A percentile compares a stretch with the other conserved stretches of the same genome.
These are phyloP conservation scores for Rutstroemia sp. DNA, from an alignment of 2,329 filamentous ascomycete species.

Conservation along the genomic window DNA sequence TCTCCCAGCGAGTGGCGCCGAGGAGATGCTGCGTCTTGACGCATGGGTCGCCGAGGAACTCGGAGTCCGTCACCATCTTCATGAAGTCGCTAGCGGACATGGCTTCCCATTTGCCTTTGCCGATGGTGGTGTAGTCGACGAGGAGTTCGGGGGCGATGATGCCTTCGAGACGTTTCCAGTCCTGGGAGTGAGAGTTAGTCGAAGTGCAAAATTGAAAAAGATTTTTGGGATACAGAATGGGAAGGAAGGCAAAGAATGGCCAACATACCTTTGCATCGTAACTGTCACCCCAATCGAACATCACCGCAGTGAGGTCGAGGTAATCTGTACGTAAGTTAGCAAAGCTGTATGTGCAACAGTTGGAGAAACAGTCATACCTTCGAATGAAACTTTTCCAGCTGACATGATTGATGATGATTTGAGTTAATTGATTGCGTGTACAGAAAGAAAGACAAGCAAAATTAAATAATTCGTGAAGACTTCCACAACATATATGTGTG, in stretches of 20 bases:
- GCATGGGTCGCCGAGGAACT: constrained; percentile 53
- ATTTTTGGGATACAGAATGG: no score
- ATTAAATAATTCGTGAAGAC: neutral
- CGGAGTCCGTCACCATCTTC: constrained; percentile 47
- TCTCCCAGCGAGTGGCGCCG: constrained; percentile 50
- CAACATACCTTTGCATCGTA: constrained; percentile 48
- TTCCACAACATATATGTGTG: constrained; percentile 4
- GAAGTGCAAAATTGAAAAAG: no score
- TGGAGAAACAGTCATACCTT: neutral
- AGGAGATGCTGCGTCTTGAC: constrained; percentile 61
- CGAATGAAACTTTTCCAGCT: constrained; percentile 4
- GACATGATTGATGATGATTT: neutral
- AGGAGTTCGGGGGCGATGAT: constrained; percentile 22
- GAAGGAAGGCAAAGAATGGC: neutral
- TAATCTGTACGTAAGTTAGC: constrained; percentile 33
- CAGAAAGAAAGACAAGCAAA: neutral
- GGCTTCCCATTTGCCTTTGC: constrained; percentile 51
- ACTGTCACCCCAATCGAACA: constrained; percentile 58
- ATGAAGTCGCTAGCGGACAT: constrained; percentile 57
- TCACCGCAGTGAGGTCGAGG: constrained; percentile 40
- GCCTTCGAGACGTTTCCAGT: constrained; percentile 20
- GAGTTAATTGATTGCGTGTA: neutral
- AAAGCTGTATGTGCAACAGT: neutral
- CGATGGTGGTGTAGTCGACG: constrained; percentile 59
- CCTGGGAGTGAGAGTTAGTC: constrained; percentile 8